Percentiles rank a stretch among this genome's conserved stretches.
phyloP scores from a whole-genome alignment of 192 early-diverging fungal species.

The Phycomyces blakesleeanus region DNA sequence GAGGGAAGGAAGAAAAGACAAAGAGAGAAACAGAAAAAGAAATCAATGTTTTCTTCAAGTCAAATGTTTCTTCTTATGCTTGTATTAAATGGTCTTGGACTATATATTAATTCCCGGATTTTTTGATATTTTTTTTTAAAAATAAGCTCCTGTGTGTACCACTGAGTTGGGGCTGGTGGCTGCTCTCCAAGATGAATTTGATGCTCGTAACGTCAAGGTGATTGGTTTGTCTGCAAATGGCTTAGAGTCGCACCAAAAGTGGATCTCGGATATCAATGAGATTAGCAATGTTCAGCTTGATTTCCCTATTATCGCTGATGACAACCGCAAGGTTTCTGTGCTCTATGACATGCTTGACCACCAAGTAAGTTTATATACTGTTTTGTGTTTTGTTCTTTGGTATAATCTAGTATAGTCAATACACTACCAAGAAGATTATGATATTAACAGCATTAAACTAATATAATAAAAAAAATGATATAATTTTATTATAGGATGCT shows the following conservation, averaged over 20 bases:
- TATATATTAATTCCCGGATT: no score
- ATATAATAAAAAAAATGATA: background rate
- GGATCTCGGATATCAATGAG: slow-evolving; percentile 94
- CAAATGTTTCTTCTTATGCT: no score
- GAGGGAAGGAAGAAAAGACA: no score
- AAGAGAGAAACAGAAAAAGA: no score
- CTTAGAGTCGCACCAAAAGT: slow-evolving; percentile 74
- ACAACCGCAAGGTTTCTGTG: slow-evolving; percentile 75
- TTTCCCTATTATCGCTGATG: slow-evolving; percentile 97
- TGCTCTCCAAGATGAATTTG: slow-evolving; percentile 73
- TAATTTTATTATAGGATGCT: slow-evolving; percentile 51
- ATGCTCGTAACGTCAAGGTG: slow-evolving; percentile 78
- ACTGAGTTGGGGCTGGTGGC: slow-evolving; percentile 95
- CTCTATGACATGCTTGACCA: slow-evolving; percentile 98
- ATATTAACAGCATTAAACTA: no score
- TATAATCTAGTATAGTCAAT: no score
- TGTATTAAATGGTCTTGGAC: no score
- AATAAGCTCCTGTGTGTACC: slow-evolving; percentile 92
- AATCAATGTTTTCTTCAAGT: no score
- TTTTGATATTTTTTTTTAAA: no score
- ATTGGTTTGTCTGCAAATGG: slow-evolving; percentile 93
- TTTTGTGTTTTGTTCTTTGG: no score
- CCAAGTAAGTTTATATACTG: slow-evolving; percentile 55
- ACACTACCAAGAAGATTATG: no score
- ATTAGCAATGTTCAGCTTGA: slow-evolving; percentile 69